These are phyloP conservation scores for Stephania japonica DNA, from an alignment of 164 flowering plant genomes.

Conservation along the genomic window DNA sequence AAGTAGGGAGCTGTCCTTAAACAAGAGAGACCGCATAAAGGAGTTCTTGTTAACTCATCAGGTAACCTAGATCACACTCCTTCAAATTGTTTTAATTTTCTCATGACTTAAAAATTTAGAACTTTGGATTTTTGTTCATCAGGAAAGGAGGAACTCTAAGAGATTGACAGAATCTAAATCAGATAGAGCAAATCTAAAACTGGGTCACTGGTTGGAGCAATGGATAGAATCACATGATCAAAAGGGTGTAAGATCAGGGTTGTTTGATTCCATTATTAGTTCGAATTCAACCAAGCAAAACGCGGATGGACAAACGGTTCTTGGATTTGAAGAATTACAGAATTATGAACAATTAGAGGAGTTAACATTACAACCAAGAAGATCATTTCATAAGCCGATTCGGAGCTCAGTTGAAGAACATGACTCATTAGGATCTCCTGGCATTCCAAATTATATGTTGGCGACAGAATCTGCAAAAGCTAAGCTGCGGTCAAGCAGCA, in stretches of 20 bases:
- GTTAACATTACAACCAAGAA: slow-evolving; percentile 25
- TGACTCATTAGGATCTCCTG: slow-evolving; percentile 34
- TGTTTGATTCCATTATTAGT: slow-evolving; percentile 21
- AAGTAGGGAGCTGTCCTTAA: slow-evolving; percentile 44
- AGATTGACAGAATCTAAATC: slow-evolving; percentile 44
- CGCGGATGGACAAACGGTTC: slow-evolving; percentile 18
- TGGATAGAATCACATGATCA: slow-evolving; percentile 56
- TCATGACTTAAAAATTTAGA: background rate
- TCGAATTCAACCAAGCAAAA: slow-evolving; percentile 22
- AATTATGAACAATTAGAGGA: slow-evolving; percentile 19
- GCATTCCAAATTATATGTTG: slow-evolving; percentile 67
- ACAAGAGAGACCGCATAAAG: slow-evolving; percentile 44
- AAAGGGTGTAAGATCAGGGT: slow-evolving; percentile 35
- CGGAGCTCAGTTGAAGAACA: slow-evolving; percentile 26
- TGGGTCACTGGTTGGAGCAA: slow-evolving; percentile 63
- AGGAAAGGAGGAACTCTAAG: slow-evolving; percentile 30
- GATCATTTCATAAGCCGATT: slow-evolving; percentile 30
- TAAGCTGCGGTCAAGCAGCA: slow-evolving; percentile 62
- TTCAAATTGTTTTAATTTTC: background rate
- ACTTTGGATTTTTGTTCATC: background rate
- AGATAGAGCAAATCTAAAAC: slow-evolving; percentile 28
- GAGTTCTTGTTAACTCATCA: slow-evolving; percentile 44
- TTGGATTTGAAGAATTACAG: slow-evolving; percentile 12
- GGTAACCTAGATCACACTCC: slow-evolving; percentile 22
- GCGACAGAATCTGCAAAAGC: slow-evolving; percentile 70